Evolutionary conservation across 2,329 filamentous ascomycete genomes (phyloP).

Genomic region (Cercospora zeina): DNA sequence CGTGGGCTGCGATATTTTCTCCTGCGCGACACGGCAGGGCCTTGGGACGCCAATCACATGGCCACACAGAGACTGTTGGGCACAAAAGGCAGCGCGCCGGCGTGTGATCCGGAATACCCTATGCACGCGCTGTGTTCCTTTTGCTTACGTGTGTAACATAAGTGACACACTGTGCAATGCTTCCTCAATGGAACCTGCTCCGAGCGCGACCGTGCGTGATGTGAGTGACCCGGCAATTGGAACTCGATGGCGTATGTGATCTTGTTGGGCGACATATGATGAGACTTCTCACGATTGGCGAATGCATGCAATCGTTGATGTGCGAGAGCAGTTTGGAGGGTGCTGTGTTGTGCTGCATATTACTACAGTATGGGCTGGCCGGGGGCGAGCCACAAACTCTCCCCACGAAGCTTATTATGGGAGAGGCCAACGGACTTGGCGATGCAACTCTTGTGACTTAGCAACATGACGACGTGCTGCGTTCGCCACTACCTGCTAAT

Average conservation of each 20-base stretch:
- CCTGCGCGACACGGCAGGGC: background rate
- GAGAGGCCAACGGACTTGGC: background rate
- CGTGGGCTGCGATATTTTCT: background rate
- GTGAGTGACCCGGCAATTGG: background rate
- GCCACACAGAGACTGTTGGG: background rate
- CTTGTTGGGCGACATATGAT: background rate
- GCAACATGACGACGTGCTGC: background rate
- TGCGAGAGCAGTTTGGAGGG: background rate
- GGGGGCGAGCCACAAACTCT: background rate
- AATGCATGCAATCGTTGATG: background rate
- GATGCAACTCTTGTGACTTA: background rate
- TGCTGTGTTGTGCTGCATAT: background rate
- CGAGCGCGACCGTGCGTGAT: background rate
- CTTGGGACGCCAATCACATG: background rate
- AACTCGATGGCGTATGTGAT: background rate
- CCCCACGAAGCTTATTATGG: background rate
- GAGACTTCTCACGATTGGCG: background rate
- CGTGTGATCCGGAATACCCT: background rate
- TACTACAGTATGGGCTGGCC: background rate
- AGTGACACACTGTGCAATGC: background rate
- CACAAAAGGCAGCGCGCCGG: background rate
- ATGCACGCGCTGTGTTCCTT: background rate
- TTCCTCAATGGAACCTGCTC: background rate
- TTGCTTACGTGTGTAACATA: background rate
- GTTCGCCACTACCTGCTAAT: background rate